Conservation (phyloP, 352 stramenopile species). For the Pythium phragmitis region DNA sequence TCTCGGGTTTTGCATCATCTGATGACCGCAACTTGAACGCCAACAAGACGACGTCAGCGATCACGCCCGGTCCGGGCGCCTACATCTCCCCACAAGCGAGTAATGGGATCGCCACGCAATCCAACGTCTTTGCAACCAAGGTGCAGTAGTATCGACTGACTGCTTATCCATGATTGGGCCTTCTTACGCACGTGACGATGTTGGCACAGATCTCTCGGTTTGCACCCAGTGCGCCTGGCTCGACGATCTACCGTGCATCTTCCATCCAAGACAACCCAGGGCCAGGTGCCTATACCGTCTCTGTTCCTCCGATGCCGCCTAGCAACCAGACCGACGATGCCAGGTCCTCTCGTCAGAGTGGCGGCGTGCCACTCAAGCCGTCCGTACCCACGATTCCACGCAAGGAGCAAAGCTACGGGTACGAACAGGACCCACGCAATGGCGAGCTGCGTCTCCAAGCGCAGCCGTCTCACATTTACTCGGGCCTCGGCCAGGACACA, state of each 20-base stretch:
- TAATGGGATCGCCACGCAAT: slow-evolving; percentile 24
- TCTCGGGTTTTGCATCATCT: slow-evolving; percentile 71
- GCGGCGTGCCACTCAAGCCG: slow-evolving; percentile 35
- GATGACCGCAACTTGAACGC: slow-evolving; percentile 75
- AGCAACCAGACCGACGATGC: slow-evolving; percentile 21
- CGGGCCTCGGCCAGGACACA: slow-evolving; percentile 67
- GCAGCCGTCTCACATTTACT: slow-evolving; percentile 53
- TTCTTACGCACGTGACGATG: too few relatives aligned
- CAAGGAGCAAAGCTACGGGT: slow-evolving; percentile 76
- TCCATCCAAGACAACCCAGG: slow-evolving; percentile 76
- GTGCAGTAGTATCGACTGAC: too few relatives aligned
- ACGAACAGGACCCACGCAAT: slow-evolving; percentile 38
- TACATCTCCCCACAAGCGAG: slow-evolving; percentile 36
- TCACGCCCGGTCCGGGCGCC: slow-evolving; percentile 67
- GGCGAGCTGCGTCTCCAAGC: slow-evolving; percentile 48
- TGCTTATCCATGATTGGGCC: too few relatives aligned
- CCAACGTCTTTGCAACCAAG: slow-evolving; percentile 75
- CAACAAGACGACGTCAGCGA: slow-evolving; percentile 76
- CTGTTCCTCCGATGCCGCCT: not conserved
- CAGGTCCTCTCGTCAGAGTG: not conserved
- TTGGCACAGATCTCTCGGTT: slow-evolving; percentile 60
- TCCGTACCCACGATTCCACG: slow-evolving; percentile 68
- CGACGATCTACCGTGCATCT: slow-evolving; percentile 61
- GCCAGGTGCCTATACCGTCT: slow-evolving; percentile 28
- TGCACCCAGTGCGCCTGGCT: slow-evolving; percentile 66